Base-by-base conservation (phyloP, 2,329 filamentous ascomycete genomes). In the Aspergillus sp. region DNA sequence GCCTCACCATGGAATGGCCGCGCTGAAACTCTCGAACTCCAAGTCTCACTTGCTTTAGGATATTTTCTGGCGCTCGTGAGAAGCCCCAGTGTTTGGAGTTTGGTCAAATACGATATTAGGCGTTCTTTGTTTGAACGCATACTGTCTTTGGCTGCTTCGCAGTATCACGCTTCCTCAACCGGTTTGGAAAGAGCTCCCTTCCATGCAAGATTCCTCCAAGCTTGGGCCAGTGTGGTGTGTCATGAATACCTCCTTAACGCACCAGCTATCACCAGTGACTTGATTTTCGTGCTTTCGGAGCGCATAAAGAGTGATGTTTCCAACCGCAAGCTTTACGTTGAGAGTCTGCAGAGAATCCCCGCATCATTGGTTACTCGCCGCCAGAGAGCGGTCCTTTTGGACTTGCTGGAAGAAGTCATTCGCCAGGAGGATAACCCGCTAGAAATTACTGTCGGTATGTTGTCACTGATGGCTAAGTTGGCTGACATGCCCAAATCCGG, bases 401-500 rank as follows among this genome's bases (percentile, higher is more conserved):
- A 72, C 45, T 52, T 63, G 17, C 49, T 70, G 12, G 63, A 68
- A 38, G 52, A 62, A 33, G 56, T 64, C 43, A 27, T 70, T 12
- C 43, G 66, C n/a, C 53, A 60, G 32, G 52, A 64, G 47, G 56
- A 60, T 43, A 59, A 48, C 47, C 44, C 53, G 15, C 46, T 59
- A 1, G 61, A 65, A 25, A 47, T 61, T 7, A 60, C 59, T 7
- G 51, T 68, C 15, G 63, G 66, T 3, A 53, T 68, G 3, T 44
- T 71, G 39, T 64, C 67, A 4, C 55, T 72, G 51, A 68, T 72
- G 65, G 65, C 67, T 0, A 69, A 65, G 30, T 46, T 71, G 41
- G 61, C 67, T 4, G 61, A 64, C n/a, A 63, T 67, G 60, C 61
- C 68, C 3, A 71, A 70, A 49, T 68, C 63, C 7, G 54, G 66